phyloP scores from a whole-genome alignment of 2,329 filamentous ascomycete genomes.

The Colletotrichum brevisporum region DNA sequence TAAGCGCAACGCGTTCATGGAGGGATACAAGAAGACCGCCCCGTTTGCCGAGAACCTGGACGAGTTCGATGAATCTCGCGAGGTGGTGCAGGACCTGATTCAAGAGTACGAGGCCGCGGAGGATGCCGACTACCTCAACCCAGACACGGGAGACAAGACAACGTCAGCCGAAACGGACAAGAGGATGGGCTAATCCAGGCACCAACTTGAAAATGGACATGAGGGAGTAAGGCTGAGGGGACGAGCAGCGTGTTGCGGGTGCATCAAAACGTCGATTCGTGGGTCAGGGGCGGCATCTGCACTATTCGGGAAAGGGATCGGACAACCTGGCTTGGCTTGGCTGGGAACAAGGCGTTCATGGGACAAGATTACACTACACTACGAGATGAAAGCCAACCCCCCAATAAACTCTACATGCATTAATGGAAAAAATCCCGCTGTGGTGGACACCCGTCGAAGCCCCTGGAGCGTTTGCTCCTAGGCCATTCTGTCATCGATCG shows the following conservation, averaged over 20 bases:
- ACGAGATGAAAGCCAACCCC: constrained; percentile 15
- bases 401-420: constrained; percentile 28
- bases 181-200: constrained; percentile 56
- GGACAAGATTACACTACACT: constrained; percentile 19
- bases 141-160: constrained; percentile 70
- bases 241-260: constrained; percentile 6
- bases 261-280: constrained; percentile 26
- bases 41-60: constrained; percentile 92
- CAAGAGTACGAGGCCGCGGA: constrained; percentile 97
- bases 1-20: constrained; percentile 96
- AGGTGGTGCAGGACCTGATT: constrained; percentile 92
- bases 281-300: constrained; percentile 19
- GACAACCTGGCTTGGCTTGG: constrained; percentile 29
- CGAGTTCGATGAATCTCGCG: constrained; percentile 95
- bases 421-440: background rate
- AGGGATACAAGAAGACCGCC: constrained; percentile 95
- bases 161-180: constrained; percentile 68
- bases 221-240: constrained; percentile 16
- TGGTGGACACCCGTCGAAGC: constrained; percentile 12
- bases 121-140: constrained; percentile 88
- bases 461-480: constrained; percentile 27
- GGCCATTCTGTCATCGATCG: constrained; percentile 35
- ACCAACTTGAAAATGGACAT: background rate
- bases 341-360: constrained; percentile 36
- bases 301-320: constrained; percentile 26